A percentile compares a stretch with the other conserved stretches of the same genome.
These are phyloP conservation scores for Leccinum obscurum DNA, from an alignment of 768 basidiomycete species.

Conservation along the genomic window DNA sequence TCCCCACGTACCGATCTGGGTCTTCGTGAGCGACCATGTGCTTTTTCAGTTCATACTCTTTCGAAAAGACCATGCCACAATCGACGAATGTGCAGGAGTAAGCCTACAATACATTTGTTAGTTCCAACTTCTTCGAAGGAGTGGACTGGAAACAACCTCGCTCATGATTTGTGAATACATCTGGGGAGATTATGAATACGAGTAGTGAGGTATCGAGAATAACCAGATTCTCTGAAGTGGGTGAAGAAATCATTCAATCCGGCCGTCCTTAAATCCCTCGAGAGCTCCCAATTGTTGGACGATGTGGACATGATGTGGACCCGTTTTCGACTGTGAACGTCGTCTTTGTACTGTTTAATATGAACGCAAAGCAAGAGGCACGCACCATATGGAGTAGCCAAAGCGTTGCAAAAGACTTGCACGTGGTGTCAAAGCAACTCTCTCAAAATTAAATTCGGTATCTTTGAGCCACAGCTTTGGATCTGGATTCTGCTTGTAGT, in stretches of 20 bases:
- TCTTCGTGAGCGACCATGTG: conserved; percentile 11
- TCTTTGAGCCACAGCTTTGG: neutral
- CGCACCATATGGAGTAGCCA: neutral
- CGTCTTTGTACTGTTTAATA: neutral
- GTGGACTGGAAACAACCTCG: neutral
- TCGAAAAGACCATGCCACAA: conserved; percentile 8
- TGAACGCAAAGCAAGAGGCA: conserved; percentile 9
- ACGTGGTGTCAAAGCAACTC: conserved; percentile 5
- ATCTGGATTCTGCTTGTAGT: too few relatives aligned
- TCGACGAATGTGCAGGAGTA: neutral
- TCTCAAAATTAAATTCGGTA: neutral
- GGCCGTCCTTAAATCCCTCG: conserved; percentile 15
- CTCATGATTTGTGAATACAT: conserved; percentile 5
- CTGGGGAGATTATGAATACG: neutral
- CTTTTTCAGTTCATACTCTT: conserved; percentile 12
- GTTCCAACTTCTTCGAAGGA: neutral
- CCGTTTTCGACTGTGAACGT: neutral
- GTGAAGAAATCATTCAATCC: neutral
- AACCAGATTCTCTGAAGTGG: conserved; percentile 14
- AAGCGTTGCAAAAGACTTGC: conserved; percentile 1
- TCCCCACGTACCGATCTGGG: conserved; percentile 5
- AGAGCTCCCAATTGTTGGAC: conserved; percentile 1
- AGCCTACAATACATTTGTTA: conserved; percentile 1
- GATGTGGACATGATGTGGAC: conserved; percentile 5
- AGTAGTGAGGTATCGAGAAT: conserved; percentile 1